Conservation (phyloP, 768 basidiomycete genomes). For the Agrocybe praecox region DNA sequence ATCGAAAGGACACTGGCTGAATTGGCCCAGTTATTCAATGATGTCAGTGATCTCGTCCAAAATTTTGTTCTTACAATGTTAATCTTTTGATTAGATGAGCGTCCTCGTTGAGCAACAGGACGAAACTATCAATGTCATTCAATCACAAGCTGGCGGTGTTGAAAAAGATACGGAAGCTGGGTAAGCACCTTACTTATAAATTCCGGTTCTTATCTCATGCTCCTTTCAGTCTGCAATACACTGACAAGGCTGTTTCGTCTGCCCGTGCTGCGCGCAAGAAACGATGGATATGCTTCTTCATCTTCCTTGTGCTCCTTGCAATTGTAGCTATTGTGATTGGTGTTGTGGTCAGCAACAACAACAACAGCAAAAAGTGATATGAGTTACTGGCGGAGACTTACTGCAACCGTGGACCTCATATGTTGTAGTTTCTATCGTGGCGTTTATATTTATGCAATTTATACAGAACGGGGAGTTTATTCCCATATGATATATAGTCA, state of each 20-base stretch:
- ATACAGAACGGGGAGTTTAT: constrained; percentile 3
- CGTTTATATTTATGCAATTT: constrained; percentile 4
- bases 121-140: constrained; percentile 82
- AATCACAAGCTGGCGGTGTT: constrained; percentile 71
- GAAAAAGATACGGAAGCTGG: constrained; percentile 87
- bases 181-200: constrained; percentile 42
- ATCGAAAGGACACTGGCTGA: constrained; percentile 94
- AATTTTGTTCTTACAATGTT: neutral
- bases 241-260: constrained; percentile 83
- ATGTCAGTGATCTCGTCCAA: constrained; percentile 50
- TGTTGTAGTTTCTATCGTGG: neutral
- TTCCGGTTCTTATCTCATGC: neutral
- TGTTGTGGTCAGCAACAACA: constrained; percentile 50
- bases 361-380: constrained; percentile 28
- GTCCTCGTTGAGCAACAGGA: constrained; percentile 95
- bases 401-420: neutral
- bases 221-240: constrained; percentile 68
- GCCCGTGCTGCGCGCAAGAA: constrained; percentile 91
- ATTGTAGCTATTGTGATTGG: constrained; percentile 67
- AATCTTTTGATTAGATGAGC: constrained; percentile 70
- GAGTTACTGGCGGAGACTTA: neutral
- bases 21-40: constrained; percentile 94
- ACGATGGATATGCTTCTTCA: constrained; percentile 95
- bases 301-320: constrained; percentile 65
- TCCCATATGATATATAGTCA: constrained; percentile 13